Evolutionary conservation across 192 early-diverging fungal genomes (phyloP), one percentile per base, ranked within the genome.

Genomic region (Rhizoclosmatium globosum): DNA sequence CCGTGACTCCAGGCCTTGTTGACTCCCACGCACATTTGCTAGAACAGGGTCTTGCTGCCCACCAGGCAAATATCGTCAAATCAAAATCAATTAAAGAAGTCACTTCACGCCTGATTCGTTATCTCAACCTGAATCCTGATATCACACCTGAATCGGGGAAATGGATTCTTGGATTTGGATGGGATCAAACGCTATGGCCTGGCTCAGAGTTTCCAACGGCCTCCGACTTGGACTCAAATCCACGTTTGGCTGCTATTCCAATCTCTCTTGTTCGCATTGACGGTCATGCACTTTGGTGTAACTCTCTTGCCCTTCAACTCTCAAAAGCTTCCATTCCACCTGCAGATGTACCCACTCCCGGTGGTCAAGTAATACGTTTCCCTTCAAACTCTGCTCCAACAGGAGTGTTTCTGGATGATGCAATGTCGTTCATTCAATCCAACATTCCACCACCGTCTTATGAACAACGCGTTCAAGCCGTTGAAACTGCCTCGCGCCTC

Each of bases 331-430:
- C 70, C 19, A 62, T 84, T 41, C 76, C 75, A 21, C 15, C 44
- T 41, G 3, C n/a, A 43, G 15, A 1, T 15, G 13, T 44, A 15
- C 39, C 39, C 19, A n/a, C 50, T 82, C 19, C 75, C 75, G 39
- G 84, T 39, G 84, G 84, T 44, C 64, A 86, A 53, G 62, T 83
- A 7, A 67, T 86, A 13, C 73, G 71, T 31, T 68, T 83, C 43
- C 76, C 64, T 9, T 23, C 7, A 21, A 47, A 56, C 39, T 85
- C 85, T 4, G 44, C 39, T 3, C 75, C 79, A 31, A 85, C 82
- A 11, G 90, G 90, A 13, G 77, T 91, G 15, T 86, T 91, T 21
- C 38, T 91, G 1, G 90, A 91, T 74, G 79, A 84, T 50, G 87
- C 90, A 42, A 91, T 91, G 86, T 67, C 47, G 15, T 58, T 88